These are phyloP conservation scores for Solanum boliviense DNA, from an alignment of 257 asterid genomes.

Conservation along the genomic window DNA sequence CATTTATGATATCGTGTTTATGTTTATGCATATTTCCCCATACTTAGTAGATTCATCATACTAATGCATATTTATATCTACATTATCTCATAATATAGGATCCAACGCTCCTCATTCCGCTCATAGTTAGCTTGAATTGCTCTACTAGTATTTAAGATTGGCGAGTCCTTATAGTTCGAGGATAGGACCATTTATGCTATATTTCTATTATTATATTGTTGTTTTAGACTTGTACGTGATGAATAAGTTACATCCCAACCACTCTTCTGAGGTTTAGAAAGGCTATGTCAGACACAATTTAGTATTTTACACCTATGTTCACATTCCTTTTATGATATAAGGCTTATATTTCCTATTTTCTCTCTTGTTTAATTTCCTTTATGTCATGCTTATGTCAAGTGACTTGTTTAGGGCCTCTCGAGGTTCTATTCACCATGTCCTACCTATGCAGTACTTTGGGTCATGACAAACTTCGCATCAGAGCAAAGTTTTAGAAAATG, in stretches of 20 bases:
- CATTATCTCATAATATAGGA: not conserved
- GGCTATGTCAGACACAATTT: not conserved
- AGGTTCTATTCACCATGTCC: not conserved
- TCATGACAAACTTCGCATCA: not conserved
- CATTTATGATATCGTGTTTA: not conserved
- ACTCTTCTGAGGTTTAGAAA: not conserved
- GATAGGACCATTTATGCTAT: not conserved
- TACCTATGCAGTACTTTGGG: not conserved
- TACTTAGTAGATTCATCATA: not conserved
- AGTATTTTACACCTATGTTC: not conserved
- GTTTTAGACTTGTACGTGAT: not conserved
- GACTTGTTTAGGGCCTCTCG: not conserved
- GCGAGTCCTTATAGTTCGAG: not conserved
- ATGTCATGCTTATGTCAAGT: not conserved
- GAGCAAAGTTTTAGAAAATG: too few relatives aligned
- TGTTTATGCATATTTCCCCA: not conserved
- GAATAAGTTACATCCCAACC: not conserved
- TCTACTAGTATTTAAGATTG: too few relatives aligned
- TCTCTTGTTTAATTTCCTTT: not conserved
- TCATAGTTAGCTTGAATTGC: not conserved
- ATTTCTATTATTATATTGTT: too few relatives aligned
- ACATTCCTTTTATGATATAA: not conserved
- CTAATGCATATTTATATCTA: not conserved
- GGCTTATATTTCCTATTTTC: not conserved
- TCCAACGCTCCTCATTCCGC: not conserved